Evolutionary conservation across 176 grass and related monocot genomes (phyloP).

Genomic region (Oryza nivara): DNA sequence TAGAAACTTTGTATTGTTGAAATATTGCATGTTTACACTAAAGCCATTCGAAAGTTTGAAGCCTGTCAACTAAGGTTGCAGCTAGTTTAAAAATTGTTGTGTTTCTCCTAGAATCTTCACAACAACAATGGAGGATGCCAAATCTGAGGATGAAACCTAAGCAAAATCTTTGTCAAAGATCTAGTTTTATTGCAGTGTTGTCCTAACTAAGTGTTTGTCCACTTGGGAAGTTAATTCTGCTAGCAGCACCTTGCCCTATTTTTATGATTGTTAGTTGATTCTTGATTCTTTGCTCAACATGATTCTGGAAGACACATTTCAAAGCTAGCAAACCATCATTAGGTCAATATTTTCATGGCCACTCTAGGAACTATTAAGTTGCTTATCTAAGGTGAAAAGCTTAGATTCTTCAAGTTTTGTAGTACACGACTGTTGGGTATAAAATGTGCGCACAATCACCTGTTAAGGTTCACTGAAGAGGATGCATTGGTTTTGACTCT

Average conservation of each 20-base stretch:
- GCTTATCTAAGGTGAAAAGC: slow-evolving; percentile 82
- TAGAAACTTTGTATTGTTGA: slow-evolving; percentile 56
- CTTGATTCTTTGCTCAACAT: slow-evolving; percentile 48
- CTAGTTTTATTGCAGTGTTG: slow-evolving; percentile 56
- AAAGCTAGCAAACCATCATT: slow-evolving; percentile 73
- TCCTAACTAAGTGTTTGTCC: slow-evolving; percentile 44
- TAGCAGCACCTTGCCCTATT: slow-evolving; percentile 74
- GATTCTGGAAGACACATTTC: slow-evolving; percentile 53
- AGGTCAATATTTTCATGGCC: slow-evolving; percentile 74
- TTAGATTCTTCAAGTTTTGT: slow-evolving; percentile 83
- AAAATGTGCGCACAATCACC: slow-evolving; percentile 86
- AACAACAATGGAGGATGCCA: slow-evolving; percentile 61
- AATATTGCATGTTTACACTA: slow-evolving; percentile 65
- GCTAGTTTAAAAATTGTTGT: slow-evolving; percentile 64
- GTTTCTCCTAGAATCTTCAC: slow-evolving; percentile 65
- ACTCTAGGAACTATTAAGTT: slow-evolving; percentile 66
- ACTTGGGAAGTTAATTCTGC: slow-evolving; percentile 55
- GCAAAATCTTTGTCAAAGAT: slow-evolving; percentile 62
- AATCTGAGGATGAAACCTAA: slow-evolving; percentile 55
- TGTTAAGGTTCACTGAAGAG: slow-evolving; percentile 79
- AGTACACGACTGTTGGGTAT: slow-evolving; percentile 75
- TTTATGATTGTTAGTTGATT: slow-evolving; percentile 57
- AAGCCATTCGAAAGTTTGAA: slow-evolving; percentile 44
- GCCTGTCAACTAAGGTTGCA: slow-evolving; percentile 85
- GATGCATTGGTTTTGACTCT: slow-evolving; percentile 86